Evolutionary conservation across 2,329 filamentous ascomycete genomes (phyloP).

Genomic region (Scedosporium aurantiacum): DNA sequence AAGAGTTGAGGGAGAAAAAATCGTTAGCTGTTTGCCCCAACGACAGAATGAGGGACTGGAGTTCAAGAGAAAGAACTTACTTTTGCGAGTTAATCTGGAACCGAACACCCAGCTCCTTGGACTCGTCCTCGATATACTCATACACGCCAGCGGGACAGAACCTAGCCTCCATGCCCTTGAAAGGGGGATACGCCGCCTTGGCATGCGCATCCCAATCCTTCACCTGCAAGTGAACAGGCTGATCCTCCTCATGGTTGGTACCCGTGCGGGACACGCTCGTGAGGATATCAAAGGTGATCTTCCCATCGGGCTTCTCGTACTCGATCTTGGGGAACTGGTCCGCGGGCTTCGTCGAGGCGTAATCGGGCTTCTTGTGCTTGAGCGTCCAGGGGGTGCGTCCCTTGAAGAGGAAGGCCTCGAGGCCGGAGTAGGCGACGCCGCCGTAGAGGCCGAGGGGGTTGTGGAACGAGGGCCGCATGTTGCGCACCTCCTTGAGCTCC

Average conservation of each 20-base stretch:
- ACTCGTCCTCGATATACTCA: slow-evolving; percentile 89
- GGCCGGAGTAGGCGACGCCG: slow-evolving; percentile 81
- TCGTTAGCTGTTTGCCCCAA: background rate
- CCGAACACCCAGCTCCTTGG: slow-evolving; percentile 74
- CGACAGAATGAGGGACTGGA: background rate
- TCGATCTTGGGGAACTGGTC: slow-evolving; percentile 79
- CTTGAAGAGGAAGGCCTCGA: slow-evolving; percentile 80
- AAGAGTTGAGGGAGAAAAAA: slow-evolving; percentile 7
- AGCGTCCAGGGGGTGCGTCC: slow-evolving; percentile 87
- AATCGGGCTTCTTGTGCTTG: slow-evolving; percentile 69
- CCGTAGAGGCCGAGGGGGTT: slow-evolving; percentile 77
- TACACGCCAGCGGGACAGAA: slow-evolving; percentile 98
- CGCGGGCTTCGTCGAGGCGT: slow-evolving; percentile 68
- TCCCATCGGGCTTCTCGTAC: slow-evolving; percentile 92
- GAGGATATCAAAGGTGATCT: slow-evolving; percentile 90
- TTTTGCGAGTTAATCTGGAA: slow-evolving; percentile 98
- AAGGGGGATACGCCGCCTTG: slow-evolving; percentile 69
- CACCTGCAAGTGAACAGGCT: slow-evolving; percentile 91
- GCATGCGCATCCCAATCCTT: slow-evolving; percentile 91
- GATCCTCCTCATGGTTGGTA: slow-evolving; percentile 97
- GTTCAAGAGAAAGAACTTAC: slow-evolving; percentile 44
- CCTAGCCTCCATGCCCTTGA: slow-evolving; percentile 86
- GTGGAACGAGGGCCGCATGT: slow-evolving; percentile 95
- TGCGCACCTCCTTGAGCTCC: slow-evolving; percentile 88
- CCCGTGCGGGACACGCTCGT: slow-evolving; percentile 92